Conservation (phyloP, 495 filamentous ascomycete species). For the Penicillium desertorum region DNA sequence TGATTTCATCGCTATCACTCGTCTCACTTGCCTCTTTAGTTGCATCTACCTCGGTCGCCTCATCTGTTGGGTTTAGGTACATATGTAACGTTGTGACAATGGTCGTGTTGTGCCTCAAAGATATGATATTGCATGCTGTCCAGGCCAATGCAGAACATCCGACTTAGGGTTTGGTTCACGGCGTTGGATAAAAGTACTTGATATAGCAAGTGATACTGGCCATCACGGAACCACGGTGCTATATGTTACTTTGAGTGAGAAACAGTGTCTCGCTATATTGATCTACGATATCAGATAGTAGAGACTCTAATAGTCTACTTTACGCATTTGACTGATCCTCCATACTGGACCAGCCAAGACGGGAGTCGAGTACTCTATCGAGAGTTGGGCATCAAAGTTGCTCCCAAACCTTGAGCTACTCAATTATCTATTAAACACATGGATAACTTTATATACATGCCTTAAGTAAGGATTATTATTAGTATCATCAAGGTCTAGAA, state of each 20-base stretch:
- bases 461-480: background rate
- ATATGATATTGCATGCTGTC: background rate
- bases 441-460: background rate
- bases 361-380: background rate
- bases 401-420: background rate
- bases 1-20: background rate
- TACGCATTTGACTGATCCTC: background rate
- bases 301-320: background rate
- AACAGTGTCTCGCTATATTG: background rate
- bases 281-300: background rate
- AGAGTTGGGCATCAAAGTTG: background rate
- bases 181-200: background rate
- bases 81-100: background rate
- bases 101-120: background rate
- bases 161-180: background rate
- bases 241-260: background rate
- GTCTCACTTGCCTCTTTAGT: background rate
- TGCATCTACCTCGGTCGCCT: background rate
- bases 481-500: background rate
- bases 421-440: background rate
- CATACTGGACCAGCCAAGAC: background rate
- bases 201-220: background rate
- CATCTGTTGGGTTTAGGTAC: background rate
- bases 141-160: constrained; percentile 1
- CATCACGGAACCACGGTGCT: background rate